phyloP scores from a whole-genome alignment of 805 yeast species.

The Pichia sporocuriosa region DNA sequence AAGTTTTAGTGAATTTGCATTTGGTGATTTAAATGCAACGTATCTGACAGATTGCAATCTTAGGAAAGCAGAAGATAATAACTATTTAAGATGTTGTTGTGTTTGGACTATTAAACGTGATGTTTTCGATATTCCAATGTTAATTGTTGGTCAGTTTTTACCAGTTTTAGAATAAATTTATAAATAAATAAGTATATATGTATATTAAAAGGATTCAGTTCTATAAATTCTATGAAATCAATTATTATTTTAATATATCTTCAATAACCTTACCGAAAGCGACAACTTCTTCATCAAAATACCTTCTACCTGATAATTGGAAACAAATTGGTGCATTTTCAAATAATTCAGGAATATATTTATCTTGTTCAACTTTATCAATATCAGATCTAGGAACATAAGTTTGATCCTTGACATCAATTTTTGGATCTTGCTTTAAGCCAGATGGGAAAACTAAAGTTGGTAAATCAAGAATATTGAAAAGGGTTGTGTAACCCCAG shows the following conservation, averaged over 20 bases:
- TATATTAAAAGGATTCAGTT: not conserved
- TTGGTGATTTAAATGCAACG: slow-evolving; percentile 53
- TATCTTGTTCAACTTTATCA: slow-evolving; percentile 42
- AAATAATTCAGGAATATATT: slow-evolving; percentile 41
- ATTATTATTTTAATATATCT: slow-evolving; percentile 16
- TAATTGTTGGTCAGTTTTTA: slow-evolving; percentile 73
- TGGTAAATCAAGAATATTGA: slow-evolving; percentile 68
- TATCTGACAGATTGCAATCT: slow-evolving; percentile 45
- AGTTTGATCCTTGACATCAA: slow-evolving; percentile 41
- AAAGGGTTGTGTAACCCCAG: slow-evolving; percentile 77
- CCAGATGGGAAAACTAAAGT: slow-evolving; percentile 60
- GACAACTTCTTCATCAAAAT: slow-evolving; percentile 50
- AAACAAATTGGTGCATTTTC: slow-evolving; percentile 49
- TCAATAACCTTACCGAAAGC: slow-evolving; percentile 29
- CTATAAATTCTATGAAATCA: not conserved
- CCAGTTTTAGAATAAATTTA: slow-evolving; percentile 43
- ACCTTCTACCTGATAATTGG: slow-evolving; percentile 49
- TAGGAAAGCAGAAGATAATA: slow-evolving; percentile 32
- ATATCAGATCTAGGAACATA: slow-evolving; percentile 38
- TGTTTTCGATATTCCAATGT: slow-evolving; percentile 77
- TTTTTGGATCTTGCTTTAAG: slow-evolving; percentile 42
- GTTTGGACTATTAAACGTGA: slow-evolving; percentile 85
- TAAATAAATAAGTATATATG: not conserved
- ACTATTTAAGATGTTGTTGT: slow-evolving; percentile 54
- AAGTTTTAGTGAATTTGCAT: slow-evolving; percentile 64